These are phyloP conservation scores for Xylaria scruposa DNA, from an alignment of 495 filamentous ascomycete genomes.

Conservation along the genomic window DNA sequence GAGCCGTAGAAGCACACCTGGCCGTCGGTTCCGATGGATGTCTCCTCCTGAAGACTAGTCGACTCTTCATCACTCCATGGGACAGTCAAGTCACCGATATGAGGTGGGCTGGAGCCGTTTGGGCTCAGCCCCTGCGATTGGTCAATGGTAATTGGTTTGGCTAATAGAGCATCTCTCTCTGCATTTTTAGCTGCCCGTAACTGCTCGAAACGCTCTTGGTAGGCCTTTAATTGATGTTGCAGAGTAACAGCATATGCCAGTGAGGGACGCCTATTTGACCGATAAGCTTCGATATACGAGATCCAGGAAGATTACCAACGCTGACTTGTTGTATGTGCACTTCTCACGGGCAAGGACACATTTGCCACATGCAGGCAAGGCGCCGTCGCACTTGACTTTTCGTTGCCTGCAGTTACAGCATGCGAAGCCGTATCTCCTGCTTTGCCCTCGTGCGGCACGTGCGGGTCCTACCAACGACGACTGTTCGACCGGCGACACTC, in stretches of 20 bases:
- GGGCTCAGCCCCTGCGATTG: not conserved
- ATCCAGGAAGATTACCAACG: not conserved
- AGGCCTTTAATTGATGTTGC: constrained; percentile 13
- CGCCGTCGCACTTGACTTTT: constrained; percentile 20
- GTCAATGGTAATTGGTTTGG: constrained; percentile 4
- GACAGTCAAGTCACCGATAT: not conserved
- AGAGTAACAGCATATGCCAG: constrained; percentile 10
- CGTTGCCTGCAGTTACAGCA: constrained; percentile 19
- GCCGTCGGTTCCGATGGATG: constrained; percentile 3
- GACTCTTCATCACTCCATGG: constrained; percentile 8
- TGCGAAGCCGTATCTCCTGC: constrained; percentile 22
- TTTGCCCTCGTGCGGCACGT: constrained; percentile 11
- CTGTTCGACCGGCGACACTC: constrained; percentile 3
- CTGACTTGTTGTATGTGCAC: constrained; percentile 17
- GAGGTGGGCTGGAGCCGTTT: not conserved
- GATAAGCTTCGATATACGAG: constrained; percentile 9
- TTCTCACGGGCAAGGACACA: constrained; percentile 6
- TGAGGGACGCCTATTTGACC: constrained; percentile 10
- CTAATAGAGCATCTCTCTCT: constrained; percentile 11
- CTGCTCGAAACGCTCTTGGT: constrained; percentile 10
- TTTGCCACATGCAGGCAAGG: constrained; percentile 10
- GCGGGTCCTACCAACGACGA: constrained; percentile 1
- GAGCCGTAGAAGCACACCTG: constrained; percentile 12
- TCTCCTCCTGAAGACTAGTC: constrained; percentile 3
- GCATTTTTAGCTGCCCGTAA: not conserved